Evolutionary conservation across 768 basidiomycete species (phyloP).

Genomic region (Mycena leptocephala): DNA sequence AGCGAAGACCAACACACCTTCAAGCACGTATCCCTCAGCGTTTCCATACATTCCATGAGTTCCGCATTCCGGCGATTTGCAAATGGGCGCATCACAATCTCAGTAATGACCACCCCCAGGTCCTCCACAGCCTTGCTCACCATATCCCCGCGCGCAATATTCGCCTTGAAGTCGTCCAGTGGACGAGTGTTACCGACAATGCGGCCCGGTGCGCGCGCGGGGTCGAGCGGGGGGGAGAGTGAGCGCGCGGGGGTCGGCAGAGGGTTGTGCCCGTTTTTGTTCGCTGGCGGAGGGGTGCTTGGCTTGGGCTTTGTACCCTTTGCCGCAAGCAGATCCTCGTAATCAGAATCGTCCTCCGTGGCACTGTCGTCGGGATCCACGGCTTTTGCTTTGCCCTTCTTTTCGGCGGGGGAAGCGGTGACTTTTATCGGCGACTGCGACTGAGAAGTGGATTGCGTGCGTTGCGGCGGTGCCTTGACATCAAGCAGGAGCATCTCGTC

Average conservation of each 20-base stretch:
- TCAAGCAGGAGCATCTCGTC: conserved; percentile 73
- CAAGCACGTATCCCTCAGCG: conserved; percentile 77
- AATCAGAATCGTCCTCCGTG: conserved; percentile 69
- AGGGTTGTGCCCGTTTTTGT: conserved; percentile 34
- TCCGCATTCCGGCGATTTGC: conserved; percentile 76
- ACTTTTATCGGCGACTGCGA: conserved; percentile 29
- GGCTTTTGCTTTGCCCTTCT: conserved; percentile 50
- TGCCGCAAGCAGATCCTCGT: conserved; percentile 35
- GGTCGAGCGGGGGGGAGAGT: conserved; percentile 60
- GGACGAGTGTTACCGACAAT: conserved; percentile 86
- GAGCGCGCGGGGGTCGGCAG: conserved; percentile 73
- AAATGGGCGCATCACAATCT: conserved; percentile 83
- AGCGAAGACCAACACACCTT: conserved; percentile 58
- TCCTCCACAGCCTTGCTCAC: conserved; percentile 92
- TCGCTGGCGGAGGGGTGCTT: conserved; percentile 26
- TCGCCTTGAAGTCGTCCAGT: conserved; percentile 82
- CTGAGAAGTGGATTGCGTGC: conserved; percentile 35
- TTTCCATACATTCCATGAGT: conserved; percentile 81
- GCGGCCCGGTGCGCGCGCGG: conserved; percentile 75
- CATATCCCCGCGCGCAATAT: conserved; percentile 81
- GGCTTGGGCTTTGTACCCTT: conserved; percentile 9
- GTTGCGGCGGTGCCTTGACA: conserved; percentile 42
- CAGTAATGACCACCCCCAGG: conserved; percentile 77
- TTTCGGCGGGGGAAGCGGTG: conserved; percentile 33
- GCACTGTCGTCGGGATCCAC: conserved; percentile 60